phyloP scores from a whole-genome alignment of 305 asterid genomes.

The Fraxinus sp. region DNA sequence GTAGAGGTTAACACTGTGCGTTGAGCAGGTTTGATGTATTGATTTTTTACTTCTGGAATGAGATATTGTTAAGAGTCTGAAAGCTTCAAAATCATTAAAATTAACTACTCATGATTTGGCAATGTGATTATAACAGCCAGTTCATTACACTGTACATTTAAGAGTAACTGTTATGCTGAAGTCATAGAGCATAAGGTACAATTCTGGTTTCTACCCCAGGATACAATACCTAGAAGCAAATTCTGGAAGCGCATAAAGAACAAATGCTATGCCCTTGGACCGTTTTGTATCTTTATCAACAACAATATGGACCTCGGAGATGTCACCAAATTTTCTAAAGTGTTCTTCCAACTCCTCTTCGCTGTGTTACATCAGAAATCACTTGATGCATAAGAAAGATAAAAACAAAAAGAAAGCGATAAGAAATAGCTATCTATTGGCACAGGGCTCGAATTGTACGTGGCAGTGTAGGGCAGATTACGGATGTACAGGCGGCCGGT shows the following conservation, averaged over 20 bases:
- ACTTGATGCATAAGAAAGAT: neutral
- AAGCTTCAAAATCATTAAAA: neutral
- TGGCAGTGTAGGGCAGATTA: slow-evolving; percentile 81
- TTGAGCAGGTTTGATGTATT: neutral
- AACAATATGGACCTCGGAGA: slow-evolving; percentile 80
- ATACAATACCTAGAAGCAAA: slow-evolving; percentile 75
- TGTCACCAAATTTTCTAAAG: slow-evolving; percentile 64
- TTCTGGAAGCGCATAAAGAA: slow-evolving; percentile 73
- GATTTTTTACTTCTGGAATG: neutral
- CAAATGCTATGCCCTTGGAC: slow-evolving; percentile 84
- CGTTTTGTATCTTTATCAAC: slow-evolving; percentile 82
- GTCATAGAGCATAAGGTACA: neutral
- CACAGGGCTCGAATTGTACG: slow-evolving; percentile 39
- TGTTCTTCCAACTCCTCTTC: slow-evolving; percentile 81
- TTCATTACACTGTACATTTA: neutral
- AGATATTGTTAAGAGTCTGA: neutral
- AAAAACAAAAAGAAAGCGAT: neutral
- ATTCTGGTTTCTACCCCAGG: slow-evolving; percentile 5
- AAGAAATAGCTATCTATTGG: neutral
- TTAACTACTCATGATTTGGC: neutral
- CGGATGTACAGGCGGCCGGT: slow-evolving; percentile 77
- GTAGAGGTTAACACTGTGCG: neutral
- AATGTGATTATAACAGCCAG: neutral
- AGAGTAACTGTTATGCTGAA: neutral
- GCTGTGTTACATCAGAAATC: slow-evolving; percentile 39